These are phyloP conservation scores for Cornus kousa DNA, from an alignment of 148 eudicot genomes.

Conservation along the genomic window DNA sequence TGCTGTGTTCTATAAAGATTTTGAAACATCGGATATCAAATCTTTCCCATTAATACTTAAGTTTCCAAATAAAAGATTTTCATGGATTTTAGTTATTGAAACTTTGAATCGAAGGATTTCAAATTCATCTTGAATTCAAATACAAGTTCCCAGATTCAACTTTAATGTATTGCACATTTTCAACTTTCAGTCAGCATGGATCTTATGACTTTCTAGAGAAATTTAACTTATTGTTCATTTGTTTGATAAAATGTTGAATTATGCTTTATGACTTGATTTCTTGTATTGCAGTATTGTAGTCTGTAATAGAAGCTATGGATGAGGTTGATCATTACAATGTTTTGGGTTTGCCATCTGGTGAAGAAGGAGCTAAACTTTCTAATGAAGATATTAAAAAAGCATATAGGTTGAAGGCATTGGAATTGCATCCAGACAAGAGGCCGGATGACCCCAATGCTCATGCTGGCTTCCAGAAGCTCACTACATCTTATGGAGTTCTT, in stretches of 20 bases:
- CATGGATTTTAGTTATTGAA: too few relatives aligned
- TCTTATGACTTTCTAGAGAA: neutral
- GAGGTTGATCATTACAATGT: slow-evolving; percentile 52
- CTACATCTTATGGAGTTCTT: slow-evolving; percentile 47
- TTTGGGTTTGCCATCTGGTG: slow-evolving; percentile 59
- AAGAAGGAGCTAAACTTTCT: slow-evolving; percentile 43
- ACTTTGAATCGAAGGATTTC: too few relatives aligned
- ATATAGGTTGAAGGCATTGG: slow-evolving; percentile 47
- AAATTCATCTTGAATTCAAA: too few relatives aligned
- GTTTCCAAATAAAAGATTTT: too few relatives aligned
- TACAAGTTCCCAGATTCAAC: too few relatives aligned
- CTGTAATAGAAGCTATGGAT: slow-evolving; percentile 27
- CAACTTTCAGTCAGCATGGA: too few relatives aligned
- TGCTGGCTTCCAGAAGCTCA: slow-evolving; percentile 40
- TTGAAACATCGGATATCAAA: too few relatives aligned
- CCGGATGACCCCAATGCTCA: slow-evolving; percentile 48
- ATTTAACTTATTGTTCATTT: neutral
- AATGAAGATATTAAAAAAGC: slow-evolving; percentile 53
- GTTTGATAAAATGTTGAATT: too few relatives aligned
- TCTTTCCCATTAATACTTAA: too few relatives aligned
- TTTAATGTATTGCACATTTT: too few relatives aligned
- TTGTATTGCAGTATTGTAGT: neutral
- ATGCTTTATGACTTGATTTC: too few relatives aligned
- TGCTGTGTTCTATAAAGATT: too few relatives aligned
- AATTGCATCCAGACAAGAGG: slow-evolving; percentile 60